These are phyloP conservation scores for Zalaria sp. DNA, from an alignment of 2,329 filamentous ascomycete species.

Conservation along the genomic window DNA sequence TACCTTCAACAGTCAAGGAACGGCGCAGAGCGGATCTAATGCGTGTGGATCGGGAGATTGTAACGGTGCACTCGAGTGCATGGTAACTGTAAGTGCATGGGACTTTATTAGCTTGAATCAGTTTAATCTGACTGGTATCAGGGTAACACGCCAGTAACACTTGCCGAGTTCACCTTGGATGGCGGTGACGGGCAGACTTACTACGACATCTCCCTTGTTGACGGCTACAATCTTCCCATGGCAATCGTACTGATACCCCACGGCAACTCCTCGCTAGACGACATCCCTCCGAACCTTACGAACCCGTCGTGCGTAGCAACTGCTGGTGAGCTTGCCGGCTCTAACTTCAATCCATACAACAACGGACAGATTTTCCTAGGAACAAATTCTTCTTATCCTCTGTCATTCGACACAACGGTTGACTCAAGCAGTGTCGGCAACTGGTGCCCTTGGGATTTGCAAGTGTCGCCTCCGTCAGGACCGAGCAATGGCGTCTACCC, in stretches of 20 bases:
- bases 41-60: slow-evolving; percentile 69
- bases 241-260: slow-evolving; percentile 39
- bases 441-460: slow-evolving; percentile 75
- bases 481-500: slow-evolving; percentile 66
- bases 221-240: slow-evolving; percentile 69
- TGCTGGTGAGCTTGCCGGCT: slow-evolving; percentile 38
- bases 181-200: slow-evolving; percentile 57
- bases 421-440: slow-evolving; percentile 42
- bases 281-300: slow-evolving; percentile 60
- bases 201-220: slow-evolving; percentile 74
- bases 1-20: slow-evolving; percentile 54
- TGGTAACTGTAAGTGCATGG: slow-evolving; percentile 45
- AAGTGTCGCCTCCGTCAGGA: slow-evolving; percentile 51
- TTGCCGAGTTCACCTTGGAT: slow-evolving; percentile 68
- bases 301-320: slow-evolving; percentile 68
- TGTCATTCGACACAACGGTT: slow-evolving; percentile 50
- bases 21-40: slow-evolving; percentile 28
- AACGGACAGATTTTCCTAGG: slow-evolving; percentile 41
- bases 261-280: slow-evolving; percentile 43
- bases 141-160: slow-evolving; percentile 60
- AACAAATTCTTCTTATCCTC: slow-evolving; percentile 50
- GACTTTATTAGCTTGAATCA: slow-evolving; percentile 6
- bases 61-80: slow-evolving; percentile 53
- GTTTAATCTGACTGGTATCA: slow-evolving; percentile 17
- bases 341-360: slow-evolving; percentile 33